Evolutionary conservation across 2,329 filamentous ascomycete genomes (phyloP), one percentile per base, ranked within the genome.

Genomic region (Cladophialophora exuberans): DNA sequence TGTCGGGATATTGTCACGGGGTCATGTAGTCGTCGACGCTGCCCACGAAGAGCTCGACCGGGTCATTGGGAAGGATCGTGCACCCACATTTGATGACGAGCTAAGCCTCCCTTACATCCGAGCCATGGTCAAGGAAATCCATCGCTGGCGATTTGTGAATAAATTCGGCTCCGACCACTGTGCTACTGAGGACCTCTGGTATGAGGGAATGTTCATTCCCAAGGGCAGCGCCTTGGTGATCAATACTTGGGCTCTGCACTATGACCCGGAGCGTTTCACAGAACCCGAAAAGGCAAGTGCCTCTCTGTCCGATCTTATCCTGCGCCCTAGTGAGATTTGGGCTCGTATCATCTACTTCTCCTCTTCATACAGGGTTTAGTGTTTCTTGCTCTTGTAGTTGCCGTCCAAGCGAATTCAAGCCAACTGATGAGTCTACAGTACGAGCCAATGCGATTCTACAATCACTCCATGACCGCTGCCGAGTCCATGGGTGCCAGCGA

Each of bases 121-220:
- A 13, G 72, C 72, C 20, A 59, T 73, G 1, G 67, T 67, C 28
- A 72, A 76, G 66, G 73, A 76, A 66, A 67, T 64, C 2, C 68
- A 76, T 30, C 69, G 74, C 31, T 77, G 74, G 74, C 70, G 73
- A 5, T 73, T 74, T 9, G 47, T 53, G 3, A 38, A 38, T 18
- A 11, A 38, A 18, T 38, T 17, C 13, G 35, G 35, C 17, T 17
- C 20, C 15, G 15, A 4, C 11, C 35, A 38, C 35, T 11, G 7
- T 10, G 11, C n/a, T 10, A 18, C 4, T 18, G 35, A 38, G 13
- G 35, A 38, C n/a, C 15, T 17, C 35, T 38, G 35, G 35, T 38
- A 38, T 10, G 35, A 38, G n/a, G 35, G 35, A 2, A 5, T 5
- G 2, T 38, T 38, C 13, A 38, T 38, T 6, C 35, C 35, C 11